Evolutionary conservation across 345 rosid genomes (phyloP).

Genomic region (Boechera divaricarpa): DNA sequence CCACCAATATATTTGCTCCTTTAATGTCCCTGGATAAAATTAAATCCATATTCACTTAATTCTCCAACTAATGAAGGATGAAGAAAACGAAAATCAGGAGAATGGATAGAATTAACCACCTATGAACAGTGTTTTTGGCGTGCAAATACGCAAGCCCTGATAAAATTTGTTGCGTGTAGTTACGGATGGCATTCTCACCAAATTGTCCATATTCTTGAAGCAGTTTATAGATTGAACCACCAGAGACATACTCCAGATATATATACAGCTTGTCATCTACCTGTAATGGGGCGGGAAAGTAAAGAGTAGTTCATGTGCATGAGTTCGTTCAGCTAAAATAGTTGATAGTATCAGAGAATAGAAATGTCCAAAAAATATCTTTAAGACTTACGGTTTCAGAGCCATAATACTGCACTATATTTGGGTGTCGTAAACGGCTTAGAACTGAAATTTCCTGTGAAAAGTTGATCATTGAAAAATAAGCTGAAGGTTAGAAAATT

Average conservation of each 20-base stretch:
- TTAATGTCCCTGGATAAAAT: constrained; percentile 68
- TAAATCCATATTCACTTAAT: constrained; percentile 1
- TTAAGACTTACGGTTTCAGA: constrained; percentile 63
- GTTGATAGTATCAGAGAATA: constrained; percentile 8
- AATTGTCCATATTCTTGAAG: constrained; percentile 82
- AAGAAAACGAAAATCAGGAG: constrained; percentile 27
- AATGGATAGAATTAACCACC: constrained; percentile 46
- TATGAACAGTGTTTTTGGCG: constrained; percentile 71
- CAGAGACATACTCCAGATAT: constrained; percentile 85
- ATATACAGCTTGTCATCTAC: constrained; percentile 71
- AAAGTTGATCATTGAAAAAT: neutral
- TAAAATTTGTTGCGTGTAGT: constrained; percentile 79
- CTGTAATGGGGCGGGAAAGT: constrained; percentile 46
- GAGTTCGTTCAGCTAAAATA: constrained; percentile 18
- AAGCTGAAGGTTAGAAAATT: constrained; percentile 20
- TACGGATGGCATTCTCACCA: constrained; percentile 74
- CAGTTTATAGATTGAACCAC: constrained; percentile 84
- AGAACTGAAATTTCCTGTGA: constrained; percentile 69
- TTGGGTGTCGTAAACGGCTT: constrained; percentile 72
- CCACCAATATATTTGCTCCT: constrained; percentile 88
- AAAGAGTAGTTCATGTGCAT: constrained; percentile 10
- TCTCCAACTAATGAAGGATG: neutral
- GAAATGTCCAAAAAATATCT: constrained; percentile 12
- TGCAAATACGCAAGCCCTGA: constrained; percentile 81
- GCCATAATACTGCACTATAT: constrained; percentile 86